Base-by-base conservation (phyloP, 495 filamentous ascomycete species). In the Xylaria flabelliformis region DNA sequence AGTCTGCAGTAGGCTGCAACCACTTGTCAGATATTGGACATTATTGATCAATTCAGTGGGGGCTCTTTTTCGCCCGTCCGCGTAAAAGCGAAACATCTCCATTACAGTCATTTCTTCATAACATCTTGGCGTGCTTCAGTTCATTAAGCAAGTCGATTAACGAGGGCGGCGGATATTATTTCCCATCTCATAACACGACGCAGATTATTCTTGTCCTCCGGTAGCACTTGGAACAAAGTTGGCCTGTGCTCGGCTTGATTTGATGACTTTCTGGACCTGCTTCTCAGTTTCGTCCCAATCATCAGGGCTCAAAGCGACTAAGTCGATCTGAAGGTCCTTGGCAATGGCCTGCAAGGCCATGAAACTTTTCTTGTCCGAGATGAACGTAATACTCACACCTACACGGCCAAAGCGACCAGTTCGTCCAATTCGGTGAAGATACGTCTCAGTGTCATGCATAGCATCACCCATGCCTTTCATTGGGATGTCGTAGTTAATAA, bases 371-470 rank as follows among this genome's bases (percentile, higher is more conserved):
- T 87, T 87, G 83, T 94, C 93, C 51, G 91, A 90, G 39, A 99
- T 93, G 74, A 99, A 97, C 71, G 90, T 93, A 76, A 99, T 94
- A 48, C 92, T 92, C 71, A 98, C 95, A 75, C 97, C 97, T n/a
- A 97, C 93, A 79, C 95, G 94, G 36, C 97, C 97, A 78, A 98
- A 99, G 55, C 97, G 93, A 66, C 97, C 97, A 1, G 97, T 98
- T 78, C 96, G 93, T 70, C 96, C 96, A 78, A 98, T 98, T 81
- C 96, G 93, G 87, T 99, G 96, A 51, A 99, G 92, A 79, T 99
- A 99, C 5, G 97, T 98, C 81, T 97, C 93, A 32, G 87, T 88
- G 76, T 99, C 96, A 3, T 94, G 90, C 67, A 82, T 83, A 15
- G 72, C 64, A 46, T 88, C 83, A 64, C 81, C 81, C 24, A 76